Base-by-base conservation (phyloP, 2,329 filamentous ascomycete genomes). In the Esteya vermicola region DNA sequence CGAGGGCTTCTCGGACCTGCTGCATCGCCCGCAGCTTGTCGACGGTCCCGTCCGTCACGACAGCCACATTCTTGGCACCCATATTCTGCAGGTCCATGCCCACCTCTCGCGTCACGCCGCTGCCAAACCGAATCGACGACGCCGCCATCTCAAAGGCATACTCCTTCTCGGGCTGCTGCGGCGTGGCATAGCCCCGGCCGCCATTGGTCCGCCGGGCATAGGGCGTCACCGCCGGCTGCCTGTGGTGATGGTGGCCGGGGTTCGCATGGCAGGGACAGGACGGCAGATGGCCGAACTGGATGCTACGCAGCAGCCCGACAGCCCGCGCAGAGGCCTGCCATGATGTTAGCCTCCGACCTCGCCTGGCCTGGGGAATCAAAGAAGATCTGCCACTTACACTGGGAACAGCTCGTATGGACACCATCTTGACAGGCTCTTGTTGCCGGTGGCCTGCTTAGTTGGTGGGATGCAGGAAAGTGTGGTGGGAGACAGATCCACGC, bases 71-170 rank as follows among this genome's bases (percentile, higher is more conserved):
- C 64, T 85, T 82, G 7, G 81, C 78, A 13, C 83, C 82, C 68
- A 98, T 71, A 56, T 98, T 96, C 61, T 78, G 81, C 50, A 96
- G 79, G 60, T 98, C 91, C 91, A 96, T 96, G 48, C 91, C 91
- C 18, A 98, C 86, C 60, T 98, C 91, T 59, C 85, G 85, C 20
- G 91, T 98, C 42, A 81, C 83, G 6, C 91, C 91, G 0, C 85
- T 85, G 0, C 91, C 91, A 52, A 96, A 98, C 12, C 91, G 78
- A 53, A 98, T 95, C 22, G 81, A 85, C 1, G 85, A 93, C 2
- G 91, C 86, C 0, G 91, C 91, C 89, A 98, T 93, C 59, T 98
- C 91, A 56, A 98, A 98, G 13, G 91, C 91, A 63, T 98, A 98
- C 58, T 98, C 91, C 57, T 93, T 94, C 53, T 86, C 74, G 47